Evolutionary conservation across 2,329 filamentous ascomycete species (phyloP), one percentile per base, ranked within the genome.

Genomic region (Fusarium sambucinum): DNA sequence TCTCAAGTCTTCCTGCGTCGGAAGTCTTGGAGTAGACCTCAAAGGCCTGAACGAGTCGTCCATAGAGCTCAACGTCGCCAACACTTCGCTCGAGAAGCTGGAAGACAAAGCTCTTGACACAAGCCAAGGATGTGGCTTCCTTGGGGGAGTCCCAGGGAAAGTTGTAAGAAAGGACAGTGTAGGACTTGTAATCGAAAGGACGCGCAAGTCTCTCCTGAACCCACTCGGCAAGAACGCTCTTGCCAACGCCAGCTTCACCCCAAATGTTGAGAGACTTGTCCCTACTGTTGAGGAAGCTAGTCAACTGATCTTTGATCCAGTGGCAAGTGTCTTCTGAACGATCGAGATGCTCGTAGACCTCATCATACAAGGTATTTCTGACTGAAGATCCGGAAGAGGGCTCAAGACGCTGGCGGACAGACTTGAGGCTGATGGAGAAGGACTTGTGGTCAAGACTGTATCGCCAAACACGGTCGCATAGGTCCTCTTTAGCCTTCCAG

Each of bases 141-240:
- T 73, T 71, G 2, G 72, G 70, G 3, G 74, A 75, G 33, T 81
- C 78, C 37, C 66, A 76, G 2, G 75, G 75, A 56, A 81, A 81
- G 25, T 75, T 77, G 68, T 79, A 81, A 0, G 74, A 71, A 14
- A 82, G 66, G 1, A 79, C 77, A 8, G 74, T 73, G 41, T 80
- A 79, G 4, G 76, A 77, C 13, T 66, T 71, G 63, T 77, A 73
- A 47, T 78, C 72, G 5, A 81, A 66, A 3, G 80, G 79, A 10
- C 78, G 75, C 19, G 80, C 76, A 16, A 82, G 75, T 13, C 79
- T 73, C 55, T 82, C 79, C 32, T 79, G 74, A 35, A 80, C 77
- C 80, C 80, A 82, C 14, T 76, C 75, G 5, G 78, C 76, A n/a
- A 81, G 75, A 16, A 78, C 73, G 35, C 76, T 79, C 73, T 81